Evolutionary conservation across 2,329 filamentous ascomycete species (phyloP).

Genomic region (Aphanoascus verrucosus): DNA sequence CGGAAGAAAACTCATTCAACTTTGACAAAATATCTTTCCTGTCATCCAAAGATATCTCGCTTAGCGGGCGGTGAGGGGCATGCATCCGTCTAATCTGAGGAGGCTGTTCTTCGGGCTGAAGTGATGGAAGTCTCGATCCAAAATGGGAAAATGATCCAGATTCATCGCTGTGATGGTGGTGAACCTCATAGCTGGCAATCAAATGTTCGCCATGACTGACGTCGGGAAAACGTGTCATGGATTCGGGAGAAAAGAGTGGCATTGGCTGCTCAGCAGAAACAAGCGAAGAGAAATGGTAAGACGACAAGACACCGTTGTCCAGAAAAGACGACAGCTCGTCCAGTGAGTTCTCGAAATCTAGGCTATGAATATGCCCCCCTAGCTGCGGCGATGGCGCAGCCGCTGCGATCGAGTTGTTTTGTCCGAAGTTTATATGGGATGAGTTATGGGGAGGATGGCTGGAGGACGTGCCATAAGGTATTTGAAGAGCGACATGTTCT

Average conservation of each 20-base stretch:
- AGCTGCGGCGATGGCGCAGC: not conserved
- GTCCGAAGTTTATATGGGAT: slow-evolving; percentile 1
- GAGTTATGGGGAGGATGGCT: slow-evolving; percentile 7
- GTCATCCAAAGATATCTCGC: slow-evolving; percentile 39
- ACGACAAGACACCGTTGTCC: slow-evolving; percentile 39
- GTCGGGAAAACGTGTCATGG: slow-evolving; percentile 30
- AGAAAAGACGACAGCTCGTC: slow-evolving; percentile 31
- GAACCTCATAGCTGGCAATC: slow-evolving; percentile 30
- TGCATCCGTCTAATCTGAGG: slow-evolving; percentile 34
- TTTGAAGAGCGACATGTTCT: slow-evolving; percentile 31
- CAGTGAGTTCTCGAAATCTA: slow-evolving; percentile 25
- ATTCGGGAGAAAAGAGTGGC: slow-evolving; percentile 25
- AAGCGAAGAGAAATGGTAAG: slow-evolving; percentile 40
- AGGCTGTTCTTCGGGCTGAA: slow-evolving; percentile 38
- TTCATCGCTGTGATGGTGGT: slow-evolving; percentile 33
- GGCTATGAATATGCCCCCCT: slow-evolving; percentile 2
- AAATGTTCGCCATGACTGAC: slow-evolving; percentile 18
- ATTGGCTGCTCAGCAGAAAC: slow-evolving; percentile 30
- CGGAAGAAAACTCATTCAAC: slow-evolving; percentile 35
- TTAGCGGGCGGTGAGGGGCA: slow-evolving; percentile 32
- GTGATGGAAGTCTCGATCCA: slow-evolving; percentile 37
- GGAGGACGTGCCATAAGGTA: slow-evolving; percentile 13
- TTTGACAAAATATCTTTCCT: slow-evolving; percentile 36
- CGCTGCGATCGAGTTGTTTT: slow-evolving; percentile 1
- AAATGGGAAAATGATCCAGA: slow-evolving; percentile 39